Percentiles rank a stretch among this genome's conserved stretches.
Evolutionary conservation across 1,284 basidiomycete species (phyloP).

Genomic region (Pseudomicrostroma phylloplanum): DNA sequence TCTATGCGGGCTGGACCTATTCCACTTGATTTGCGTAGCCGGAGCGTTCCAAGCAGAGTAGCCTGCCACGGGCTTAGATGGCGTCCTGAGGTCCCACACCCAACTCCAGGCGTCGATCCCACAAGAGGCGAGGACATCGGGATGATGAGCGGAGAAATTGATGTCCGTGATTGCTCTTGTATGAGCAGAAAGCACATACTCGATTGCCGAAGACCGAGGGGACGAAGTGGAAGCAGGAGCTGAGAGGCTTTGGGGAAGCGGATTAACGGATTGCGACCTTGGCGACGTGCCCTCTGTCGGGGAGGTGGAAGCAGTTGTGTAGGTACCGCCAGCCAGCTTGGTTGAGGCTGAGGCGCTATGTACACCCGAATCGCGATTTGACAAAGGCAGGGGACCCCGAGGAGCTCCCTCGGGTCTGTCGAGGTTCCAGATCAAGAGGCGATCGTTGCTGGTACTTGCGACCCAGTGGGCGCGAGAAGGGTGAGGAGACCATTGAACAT

Average conservation of each 20-base stretch:
- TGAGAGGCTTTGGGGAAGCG: constrained; percentile 4
- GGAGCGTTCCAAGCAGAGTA: constrained; percentile 49
- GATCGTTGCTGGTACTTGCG: constrained; percentile 71
- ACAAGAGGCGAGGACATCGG: constrained; percentile 44
- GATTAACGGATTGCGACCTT: constrained; percentile 16
- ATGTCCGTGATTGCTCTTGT: constrained; percentile 49
- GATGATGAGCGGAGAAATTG: constrained; percentile 49
- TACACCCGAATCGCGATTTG: background rate
- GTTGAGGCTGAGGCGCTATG: background rate
- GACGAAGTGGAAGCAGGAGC: constrained; percentile 2
- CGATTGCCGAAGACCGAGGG: constrained; percentile 31
- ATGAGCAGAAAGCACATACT: constrained; percentile 43
- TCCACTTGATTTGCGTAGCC: constrained; percentile 48
- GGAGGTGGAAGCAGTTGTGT: background rate
- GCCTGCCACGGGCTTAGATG: constrained; percentile 37
- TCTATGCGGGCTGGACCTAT: constrained; percentile 18
- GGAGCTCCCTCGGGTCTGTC: constrained; percentile 42
- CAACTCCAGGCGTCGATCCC: constrained; percentile 49
- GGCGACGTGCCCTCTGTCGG: constrained; percentile 15
- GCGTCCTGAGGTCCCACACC: constrained; percentile 47
- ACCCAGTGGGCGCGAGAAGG: constrained; percentile 76
- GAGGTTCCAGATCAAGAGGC: constrained; percentile 94
- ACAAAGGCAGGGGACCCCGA: background rate
- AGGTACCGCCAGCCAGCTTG: background rate
- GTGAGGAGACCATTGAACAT: constrained; percentile 91